Evolutionary conservation across 1,139 yeast species (phyloP).

Genomic region (Scheffersomyces stambukii): DNA sequence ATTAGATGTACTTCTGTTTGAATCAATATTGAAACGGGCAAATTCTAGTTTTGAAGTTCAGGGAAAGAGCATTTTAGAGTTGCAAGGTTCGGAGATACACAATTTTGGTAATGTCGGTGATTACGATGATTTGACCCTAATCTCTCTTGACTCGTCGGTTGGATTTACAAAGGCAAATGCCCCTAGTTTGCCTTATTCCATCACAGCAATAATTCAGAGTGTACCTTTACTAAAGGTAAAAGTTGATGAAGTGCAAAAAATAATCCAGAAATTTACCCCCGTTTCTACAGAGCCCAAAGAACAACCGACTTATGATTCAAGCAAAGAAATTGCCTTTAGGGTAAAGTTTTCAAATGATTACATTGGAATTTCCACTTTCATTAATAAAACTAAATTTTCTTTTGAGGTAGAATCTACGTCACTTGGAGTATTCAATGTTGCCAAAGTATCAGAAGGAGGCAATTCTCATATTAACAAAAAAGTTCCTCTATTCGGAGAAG

Average conservation of each 20-base stretch:
- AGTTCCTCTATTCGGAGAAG: constrained; percentile 34
- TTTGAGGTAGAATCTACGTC: constrained; percentile 29
- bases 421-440: constrained; percentile 20
- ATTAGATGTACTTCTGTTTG: constrained; percentile 1
- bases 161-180: constrained; percentile 32
- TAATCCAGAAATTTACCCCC: constrained; percentile 2
- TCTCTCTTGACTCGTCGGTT: constrained; percentile 18
- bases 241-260: constrained; percentile 12
- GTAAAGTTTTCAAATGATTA: constrained; percentile 30
- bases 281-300: neutral
- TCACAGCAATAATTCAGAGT: constrained; percentile 15
- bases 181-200: constrained; percentile 24
- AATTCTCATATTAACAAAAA: constrained; percentile 2
- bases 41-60: constrained; percentile 6
- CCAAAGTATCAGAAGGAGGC: too few species aligned
- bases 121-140: constrained; percentile 14
- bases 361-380: constrained; percentile 30
- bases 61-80: constrained; percentile 15
- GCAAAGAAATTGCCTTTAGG: constrained; percentile 18
- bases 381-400: constrained; percentile 29
- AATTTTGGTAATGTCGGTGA: constrained; percentile 16
- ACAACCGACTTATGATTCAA: too few species aligned
- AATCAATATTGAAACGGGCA: constrained; percentile 4
- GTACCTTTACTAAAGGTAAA: constrained; percentile 13
- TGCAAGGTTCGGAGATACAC: constrained; percentile 29